Evolutionary conservation across 2,329 filamentous ascomycete species (phyloP), one percentile per base, ranked within the genome.

Genomic region (Verticillium albo-atrum): DNA sequence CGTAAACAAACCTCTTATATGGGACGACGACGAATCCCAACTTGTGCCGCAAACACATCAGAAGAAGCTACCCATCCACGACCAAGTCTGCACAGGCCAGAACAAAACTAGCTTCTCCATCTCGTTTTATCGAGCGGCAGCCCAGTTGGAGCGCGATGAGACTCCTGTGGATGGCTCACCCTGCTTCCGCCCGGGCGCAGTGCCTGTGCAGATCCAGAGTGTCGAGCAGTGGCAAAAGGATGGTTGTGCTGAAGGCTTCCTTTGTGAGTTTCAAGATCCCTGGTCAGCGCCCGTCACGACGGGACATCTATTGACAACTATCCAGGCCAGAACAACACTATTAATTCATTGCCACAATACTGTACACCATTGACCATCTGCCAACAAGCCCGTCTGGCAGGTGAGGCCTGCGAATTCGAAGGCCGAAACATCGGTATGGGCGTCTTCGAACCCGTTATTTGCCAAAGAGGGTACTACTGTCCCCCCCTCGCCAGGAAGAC

Each of bases 361-460:
- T 79, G 77, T 51, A 75, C 77, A 9, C 75, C 77, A 9, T 58
- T 74, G 2, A 67, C 69, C 1, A 56, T 64, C 10, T 79, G 77
- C 32, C 76, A 77, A 32, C 61, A 70, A 42, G 65, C 69, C 2
- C 70, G 77, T 57, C 57, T 78, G 2, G 68, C 70, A 0, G 73
- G 74, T 0, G 60, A 63, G 9, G 67, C 72, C 3, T 79, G 75
- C 59, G 32, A 56, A 1, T 64, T 71, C 4, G 25, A 70, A 0
- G 74, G 72, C 25, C 61, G 47, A 5, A 79, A 77, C 56, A 67
- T 75, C 17, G 73, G 65, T 2, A 79, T 79, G 77, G 77, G 77
- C 0, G 74, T 72, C 2, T 79, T 80, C 56, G 82, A 85, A 62
- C 82, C 82, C 1, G 71, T 80, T 3, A 67, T 84, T 7, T 85